Evolutionary conservation across 306 rosid genomes (phyloP).

Genomic region (Mimosa bimucronata): DNA sequence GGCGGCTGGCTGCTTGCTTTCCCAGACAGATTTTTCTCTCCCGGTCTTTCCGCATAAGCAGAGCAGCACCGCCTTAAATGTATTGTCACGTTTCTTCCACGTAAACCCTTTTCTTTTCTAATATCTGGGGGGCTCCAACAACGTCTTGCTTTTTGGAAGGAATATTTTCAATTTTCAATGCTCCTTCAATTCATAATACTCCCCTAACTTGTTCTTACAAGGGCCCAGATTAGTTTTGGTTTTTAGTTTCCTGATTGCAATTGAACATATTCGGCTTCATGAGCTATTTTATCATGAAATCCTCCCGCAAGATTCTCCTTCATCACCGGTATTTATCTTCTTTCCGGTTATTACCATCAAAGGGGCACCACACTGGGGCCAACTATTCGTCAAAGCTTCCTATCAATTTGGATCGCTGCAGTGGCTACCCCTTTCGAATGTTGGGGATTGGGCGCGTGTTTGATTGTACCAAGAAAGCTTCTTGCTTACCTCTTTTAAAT

Average conservation of each 20-base stretch:
- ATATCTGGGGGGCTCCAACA: not conserved
- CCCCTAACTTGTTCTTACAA: not conserved
- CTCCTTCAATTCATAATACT: not conserved
- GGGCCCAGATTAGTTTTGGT: not conserved
- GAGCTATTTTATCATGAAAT: not conserved
- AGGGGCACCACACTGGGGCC: not conserved
- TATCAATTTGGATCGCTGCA: conserved; percentile 24
- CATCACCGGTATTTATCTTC: not conserved
- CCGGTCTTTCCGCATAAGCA: not conserved
- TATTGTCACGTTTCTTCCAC: not conserved
- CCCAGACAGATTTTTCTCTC: not conserved
- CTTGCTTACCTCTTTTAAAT: conserved; percentile 47
- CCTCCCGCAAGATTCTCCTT: conserved; percentile 14
- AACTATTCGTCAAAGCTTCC: not conserved
- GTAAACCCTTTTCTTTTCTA: not conserved
- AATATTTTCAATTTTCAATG: no score
- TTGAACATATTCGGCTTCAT: not conserved
- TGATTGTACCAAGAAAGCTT: conserved; percentile 36
- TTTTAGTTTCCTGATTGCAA: not conserved
- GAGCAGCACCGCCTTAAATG: not conserved
- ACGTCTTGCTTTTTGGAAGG: not conserved
- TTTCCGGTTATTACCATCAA: not conserved
- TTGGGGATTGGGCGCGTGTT: conserved; percentile 45
- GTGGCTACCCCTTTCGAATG: conserved; percentile 42
- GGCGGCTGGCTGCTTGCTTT: not conserved